A percentile compares a stretch with the other conserved stretches of the same genome.
phyloP scores from a whole-genome alignment of 2,329 filamentous ascomycete genomes.

The Trichoderma citrinoviride region DNA sequence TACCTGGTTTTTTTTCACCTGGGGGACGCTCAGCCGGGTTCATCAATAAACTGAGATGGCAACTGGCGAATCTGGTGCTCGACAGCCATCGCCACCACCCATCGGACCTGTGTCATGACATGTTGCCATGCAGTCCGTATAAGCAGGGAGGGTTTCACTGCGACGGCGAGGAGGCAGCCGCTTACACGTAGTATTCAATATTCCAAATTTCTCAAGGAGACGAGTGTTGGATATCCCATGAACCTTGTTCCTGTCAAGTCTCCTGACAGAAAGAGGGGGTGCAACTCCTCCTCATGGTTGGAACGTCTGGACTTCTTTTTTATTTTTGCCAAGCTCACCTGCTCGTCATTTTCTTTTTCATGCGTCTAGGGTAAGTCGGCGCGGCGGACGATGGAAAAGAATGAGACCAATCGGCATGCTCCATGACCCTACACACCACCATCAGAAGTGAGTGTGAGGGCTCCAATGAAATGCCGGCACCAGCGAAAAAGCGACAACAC shows the following conservation, averaged over 20 bases:
- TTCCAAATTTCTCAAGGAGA: neutral
- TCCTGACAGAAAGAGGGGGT: neutral
- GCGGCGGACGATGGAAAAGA: neutral
- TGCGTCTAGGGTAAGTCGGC: conserved; percentile 9
- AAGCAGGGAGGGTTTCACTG: neutral
- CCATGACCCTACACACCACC: conserved; percentile 10
- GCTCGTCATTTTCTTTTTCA: neutral
- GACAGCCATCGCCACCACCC: conserved; percentile 11
- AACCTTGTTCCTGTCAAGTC: neutral
- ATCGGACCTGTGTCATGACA: neutral
- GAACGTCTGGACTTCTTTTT: neutral
- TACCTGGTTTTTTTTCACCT: conserved; percentile 15
- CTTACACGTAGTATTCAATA: neutral
- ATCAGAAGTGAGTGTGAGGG: neutral
- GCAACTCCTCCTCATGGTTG: neutral
- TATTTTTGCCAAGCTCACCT: neutral
- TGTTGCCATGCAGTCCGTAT: neutral
- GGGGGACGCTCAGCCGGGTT: neutral
- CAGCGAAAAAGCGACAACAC: neutral
- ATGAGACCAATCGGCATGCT: conserved; percentile 18
- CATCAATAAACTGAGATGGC: neutral
- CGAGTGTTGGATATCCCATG: neutral
- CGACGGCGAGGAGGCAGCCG: neutral
- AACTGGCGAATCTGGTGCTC: conserved; percentile 14
- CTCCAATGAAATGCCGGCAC: conserved; percentile 12